Base-by-base conservation (phyloP, 2,329 filamentous ascomycete genomes). In the Fusarium udum region DNA sequence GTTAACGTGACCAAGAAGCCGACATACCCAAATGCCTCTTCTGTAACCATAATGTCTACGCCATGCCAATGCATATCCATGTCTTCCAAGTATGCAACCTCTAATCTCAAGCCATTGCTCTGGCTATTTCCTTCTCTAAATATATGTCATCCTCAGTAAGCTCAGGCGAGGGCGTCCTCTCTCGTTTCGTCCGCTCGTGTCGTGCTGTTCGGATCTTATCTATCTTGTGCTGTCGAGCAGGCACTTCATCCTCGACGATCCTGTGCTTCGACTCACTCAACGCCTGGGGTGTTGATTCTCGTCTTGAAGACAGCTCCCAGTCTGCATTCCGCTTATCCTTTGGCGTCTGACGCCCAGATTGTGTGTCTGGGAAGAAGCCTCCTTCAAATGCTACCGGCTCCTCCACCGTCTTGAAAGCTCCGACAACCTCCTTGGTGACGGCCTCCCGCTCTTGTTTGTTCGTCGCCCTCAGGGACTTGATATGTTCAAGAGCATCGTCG, bases 401-500 rank as follows among this genome's bases (percentile, higher is more conserved):
- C 22, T 78, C 76, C 26, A n/a, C 51, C 28, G 60, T 58, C 39
- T 73, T 74, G 45, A 78, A 76, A 39, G 68, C 71, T 7, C 67
- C 67, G 24, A 77, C 61, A 31, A 77, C 51, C 20, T 73, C 72
- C 28, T 70, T 65, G 13, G 59, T 56, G 7, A 78, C 46, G 16
- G 49, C 48, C 8, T 68, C 66, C 36, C 75, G 75, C 26, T 78
- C 77, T 34, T 66, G 64, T n/a, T 57, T 60, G 13, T 63, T 69
- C 18, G 53, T 73, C 14, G 75, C 68, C 22, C 77, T 67, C 28
- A 75, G 43, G 7, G 51, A 64, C 53, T 78, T 78, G 61, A 78
- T 60, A 20, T 79, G 77, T 40, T 75, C 61, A 32, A 78, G 62
- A 6, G 74, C 75, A 36, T 65, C 59, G 6, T 77, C 68, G 2